Conservation (phyloP, 1,284 basidiomycete genomes). For the Pholiota adiposa region DNA sequence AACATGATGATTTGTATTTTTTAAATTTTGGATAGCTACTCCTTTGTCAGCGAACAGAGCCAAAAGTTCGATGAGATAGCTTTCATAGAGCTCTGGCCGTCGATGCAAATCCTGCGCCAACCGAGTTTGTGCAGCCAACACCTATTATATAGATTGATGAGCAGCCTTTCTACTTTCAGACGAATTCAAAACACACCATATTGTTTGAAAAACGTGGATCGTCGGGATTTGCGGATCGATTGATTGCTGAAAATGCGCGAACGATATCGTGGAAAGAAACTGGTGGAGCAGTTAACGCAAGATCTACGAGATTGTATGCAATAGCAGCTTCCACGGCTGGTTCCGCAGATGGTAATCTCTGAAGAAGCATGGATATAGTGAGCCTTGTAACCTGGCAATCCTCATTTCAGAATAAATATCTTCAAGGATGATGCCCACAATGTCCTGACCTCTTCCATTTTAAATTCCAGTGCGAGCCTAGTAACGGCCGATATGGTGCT, state of each 20-base stretch:
- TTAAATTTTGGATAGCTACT: slow-evolving; percentile 85
- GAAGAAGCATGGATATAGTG: slow-evolving; percentile 91
- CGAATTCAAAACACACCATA: slow-evolving; percentile 53
- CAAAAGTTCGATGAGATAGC: slow-evolving; percentile 86
- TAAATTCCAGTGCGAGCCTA: slow-evolving; percentile 81
- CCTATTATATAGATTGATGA: slow-evolving; percentile 40
- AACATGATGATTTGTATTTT: slow-evolving; percentile 62
- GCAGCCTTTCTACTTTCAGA: not conserved
- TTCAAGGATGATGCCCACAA: not conserved
- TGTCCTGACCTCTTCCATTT: slow-evolving; percentile 71
- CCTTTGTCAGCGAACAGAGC: slow-evolving; percentile 92
- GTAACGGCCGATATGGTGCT: slow-evolving; percentile 92
- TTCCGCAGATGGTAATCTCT: slow-evolving; percentile 85
- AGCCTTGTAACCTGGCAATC: slow-evolving; percentile 73
- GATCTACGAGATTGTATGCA: slow-evolving; percentile 88
- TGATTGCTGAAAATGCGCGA: slow-evolving; percentile 85
- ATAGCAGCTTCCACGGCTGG: slow-evolving; percentile 90
- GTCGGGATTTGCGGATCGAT: slow-evolving; percentile 82
- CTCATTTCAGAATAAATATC: not conserved
- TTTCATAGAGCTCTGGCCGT: slow-evolving; percentile 76
- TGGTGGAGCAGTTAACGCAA: slow-evolving; percentile 82
- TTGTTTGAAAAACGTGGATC: slow-evolving; percentile 87
- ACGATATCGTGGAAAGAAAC: slow-evolving; percentile 86
- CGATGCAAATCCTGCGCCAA: slow-evolving; percentile 78
- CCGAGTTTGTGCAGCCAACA: slow-evolving; percentile 87